Conservation (phyloP, 148 eudicot species). For the Dysphania ambrosioides region DNA sequence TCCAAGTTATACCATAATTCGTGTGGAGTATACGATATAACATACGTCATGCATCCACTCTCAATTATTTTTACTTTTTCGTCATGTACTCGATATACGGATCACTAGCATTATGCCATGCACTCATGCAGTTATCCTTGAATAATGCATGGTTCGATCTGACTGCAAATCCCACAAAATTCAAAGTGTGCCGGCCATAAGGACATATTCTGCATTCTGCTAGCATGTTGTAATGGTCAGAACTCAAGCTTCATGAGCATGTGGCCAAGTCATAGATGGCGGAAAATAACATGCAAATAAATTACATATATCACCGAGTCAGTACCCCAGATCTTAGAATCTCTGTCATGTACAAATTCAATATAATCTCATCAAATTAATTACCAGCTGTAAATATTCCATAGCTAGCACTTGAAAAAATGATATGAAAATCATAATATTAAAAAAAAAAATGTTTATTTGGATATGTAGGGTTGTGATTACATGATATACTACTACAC, state of each 20-base stretch:
- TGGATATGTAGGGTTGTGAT: conserved; percentile 3
- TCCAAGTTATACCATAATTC: too few species aligned
- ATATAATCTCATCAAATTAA: neutral
- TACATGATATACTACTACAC: conserved; percentile 7
- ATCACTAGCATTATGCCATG: too few species aligned
- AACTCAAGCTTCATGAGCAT: neutral
- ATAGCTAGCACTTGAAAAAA: neutral
- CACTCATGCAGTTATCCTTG: too few species aligned
- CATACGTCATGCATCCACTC: neutral
- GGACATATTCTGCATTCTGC: neutral
- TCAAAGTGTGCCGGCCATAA: too few species aligned
- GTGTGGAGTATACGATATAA: too few species aligned
- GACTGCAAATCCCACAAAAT: neutral
- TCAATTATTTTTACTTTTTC: neutral
- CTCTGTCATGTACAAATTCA: neutral
- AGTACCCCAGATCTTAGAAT: conserved; percentile 7
- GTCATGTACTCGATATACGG: neutral
- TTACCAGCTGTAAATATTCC: conserved; percentile 11
- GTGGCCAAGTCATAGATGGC: conserved; percentile 3
- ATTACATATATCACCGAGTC: neutral
- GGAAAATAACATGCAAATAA: neutral
- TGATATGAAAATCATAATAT: neutral
- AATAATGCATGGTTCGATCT: neutral
- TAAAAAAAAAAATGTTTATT: neutral
- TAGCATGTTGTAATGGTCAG: neutral